phyloP scores from a whole-genome alignment of 2,329 filamentous ascomycete species.

The Dryadomyces quercus-mongolicae region DNA sequence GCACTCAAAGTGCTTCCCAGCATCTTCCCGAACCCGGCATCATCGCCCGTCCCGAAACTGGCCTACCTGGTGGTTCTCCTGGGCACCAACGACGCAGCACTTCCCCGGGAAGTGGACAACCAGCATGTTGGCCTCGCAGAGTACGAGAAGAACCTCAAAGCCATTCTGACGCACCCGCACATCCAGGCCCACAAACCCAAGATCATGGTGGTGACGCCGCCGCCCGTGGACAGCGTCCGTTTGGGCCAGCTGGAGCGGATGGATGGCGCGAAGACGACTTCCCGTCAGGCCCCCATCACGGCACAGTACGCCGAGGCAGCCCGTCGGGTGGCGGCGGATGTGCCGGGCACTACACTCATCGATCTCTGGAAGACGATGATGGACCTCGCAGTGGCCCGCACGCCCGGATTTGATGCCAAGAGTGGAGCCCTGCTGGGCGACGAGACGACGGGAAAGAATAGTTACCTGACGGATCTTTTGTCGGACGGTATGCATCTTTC shows the following conservation, averaged over 20 bases:
- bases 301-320: constrained; percentile 47
- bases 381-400: constrained; percentile 50
- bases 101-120: constrained; percentile 46
- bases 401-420: constrained; percentile 40
- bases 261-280: constrained; percentile 30
- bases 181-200: constrained; percentile 61
- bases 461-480: constrained; percentile 38
- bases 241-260: constrained; percentile 33
- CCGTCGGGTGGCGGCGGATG: constrained; percentile 55
- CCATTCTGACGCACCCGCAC: constrained; percentile 60
- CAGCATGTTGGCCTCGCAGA: constrained; percentile 70
- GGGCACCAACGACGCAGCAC: constrained; percentile 79
- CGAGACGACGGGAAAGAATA: constrained; percentile 34
- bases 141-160: constrained; percentile 60
- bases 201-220: constrained; percentile 70
- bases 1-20: constrained; percentile 55
- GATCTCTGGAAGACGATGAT: constrained; percentile 76
- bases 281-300: constrained; percentile 34
- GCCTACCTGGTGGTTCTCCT: constrained; percentile 65
- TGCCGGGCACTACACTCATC: constrained; percentile 55
- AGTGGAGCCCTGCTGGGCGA: constrained; percentile 35
- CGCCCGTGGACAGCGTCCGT: constrained; percentile 69
- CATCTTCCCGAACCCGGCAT: constrained; percentile 45
- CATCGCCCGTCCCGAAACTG: constrained; percentile 43
- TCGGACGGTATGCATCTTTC: constrained; percentile 47